Base-by-base conservation (phyloP, 2,329 filamentous ascomycete genomes). In the Arthrobotrys sphaeroides region DNA sequence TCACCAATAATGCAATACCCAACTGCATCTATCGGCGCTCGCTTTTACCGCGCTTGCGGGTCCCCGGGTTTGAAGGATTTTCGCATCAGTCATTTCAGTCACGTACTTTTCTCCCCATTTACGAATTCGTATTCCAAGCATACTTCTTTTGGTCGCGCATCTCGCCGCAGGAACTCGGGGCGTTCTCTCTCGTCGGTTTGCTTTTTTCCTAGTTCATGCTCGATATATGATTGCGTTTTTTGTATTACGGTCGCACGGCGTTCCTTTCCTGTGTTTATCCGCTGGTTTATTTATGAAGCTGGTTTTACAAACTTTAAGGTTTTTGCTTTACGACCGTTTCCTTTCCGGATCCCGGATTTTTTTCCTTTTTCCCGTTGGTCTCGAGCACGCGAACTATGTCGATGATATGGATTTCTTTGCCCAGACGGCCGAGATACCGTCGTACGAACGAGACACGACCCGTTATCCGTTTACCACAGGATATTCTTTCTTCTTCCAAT, bases 1-100 rank as follows among this genome's bases (percentile, higher is more conserved):
- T 55, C 28, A 55, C 55, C 55, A 70, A 42, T 47, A 45, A 62
- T 70, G 66, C 66, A 70, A 70, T 43, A 24, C 26, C 16, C 45
- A 38, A 45, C 16, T 62, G 57, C 55, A 70, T 62, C 38, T 55
- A 51, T 55, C 55, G 55, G 66, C 66, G 18, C 31, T 53, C 59
- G 28, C 7, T 36, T 53, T 57, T 38, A 18, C 38, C 22, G n/a
- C n/a, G 0, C 57, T 38, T 42, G 18, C 47, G 22, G 16, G 31
- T 66, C 22, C 28, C 7, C 22, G n/a, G n/a, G n/a, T 18, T 20
- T 26, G 20, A 16, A 33, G 6, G 26, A 33, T 53, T 33, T 53
- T 33, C 26, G 33, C 20, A 33, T 7, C 47, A 33, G 47, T 20
- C 47, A 33, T 53, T 53, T 33, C 47, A 33, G 26, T 12, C 47